phyloP scores from a whole-genome alignment of 2,329 filamentous ascomycete genomes.

The Sclerotinia minor region DNA sequence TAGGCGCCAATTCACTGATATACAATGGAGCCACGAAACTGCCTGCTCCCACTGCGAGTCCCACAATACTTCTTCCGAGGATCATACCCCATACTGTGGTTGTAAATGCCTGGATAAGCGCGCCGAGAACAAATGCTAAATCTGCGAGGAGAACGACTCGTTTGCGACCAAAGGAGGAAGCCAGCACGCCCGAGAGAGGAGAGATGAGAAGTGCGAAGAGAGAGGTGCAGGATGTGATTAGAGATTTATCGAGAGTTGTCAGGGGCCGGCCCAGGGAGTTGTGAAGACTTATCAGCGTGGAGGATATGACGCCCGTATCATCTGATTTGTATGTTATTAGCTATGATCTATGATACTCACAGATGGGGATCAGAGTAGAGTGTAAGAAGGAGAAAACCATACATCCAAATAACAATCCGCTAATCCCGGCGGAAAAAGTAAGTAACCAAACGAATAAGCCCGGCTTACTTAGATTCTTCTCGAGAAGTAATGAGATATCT shows the following conservation, averaged over 20 bases:
- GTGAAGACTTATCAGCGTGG: conserved; percentile 64
- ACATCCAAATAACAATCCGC: conserved; percentile 69
- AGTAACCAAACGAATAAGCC: conserved; percentile 60
- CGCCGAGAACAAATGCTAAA: conserved; percentile 66
- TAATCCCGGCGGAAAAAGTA: conserved; percentile 65
- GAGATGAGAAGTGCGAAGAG: conserved; percentile 65
- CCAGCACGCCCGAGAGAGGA: conserved; percentile 63
- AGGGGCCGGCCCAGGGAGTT: conserved; percentile 57
- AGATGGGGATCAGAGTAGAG: neutral
- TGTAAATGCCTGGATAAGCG: conserved; percentile 62
- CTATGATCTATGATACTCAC: neutral
- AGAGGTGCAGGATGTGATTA: conserved; percentile 69
- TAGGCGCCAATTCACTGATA: conserved; percentile 82
- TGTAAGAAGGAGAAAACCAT: conserved; percentile 17
- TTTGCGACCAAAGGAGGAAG: conserved; percentile 61
- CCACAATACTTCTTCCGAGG: conserved; percentile 66
- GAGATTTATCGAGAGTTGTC: conserved; percentile 65
- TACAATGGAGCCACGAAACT: conserved; percentile 85
- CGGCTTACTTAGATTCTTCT: conserved; percentile 39
- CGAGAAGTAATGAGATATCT: conserved; percentile 35
- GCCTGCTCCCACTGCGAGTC: conserved; percentile 70
- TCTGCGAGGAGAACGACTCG: conserved; percentile 65
- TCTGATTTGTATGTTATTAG: conserved; percentile 30
- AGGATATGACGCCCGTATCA: conserved; percentile 59
- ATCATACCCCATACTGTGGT: conserved; percentile 64